These are phyloP conservation scores for Picochlorum sp. DNA, from an alignment of 139 green algal species.

Conservation along the genomic window DNA sequence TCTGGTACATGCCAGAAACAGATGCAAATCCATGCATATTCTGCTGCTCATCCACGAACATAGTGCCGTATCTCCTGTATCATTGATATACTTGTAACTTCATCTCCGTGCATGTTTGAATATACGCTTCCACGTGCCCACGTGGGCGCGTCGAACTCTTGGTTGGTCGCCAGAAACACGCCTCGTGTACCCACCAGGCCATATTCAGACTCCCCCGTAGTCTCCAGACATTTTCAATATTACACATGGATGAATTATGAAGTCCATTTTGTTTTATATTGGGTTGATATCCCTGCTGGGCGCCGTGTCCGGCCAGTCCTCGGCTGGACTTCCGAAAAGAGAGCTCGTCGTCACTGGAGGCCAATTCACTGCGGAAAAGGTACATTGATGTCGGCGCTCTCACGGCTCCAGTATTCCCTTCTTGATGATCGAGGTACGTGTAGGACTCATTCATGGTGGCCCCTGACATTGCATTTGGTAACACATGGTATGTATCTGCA, in stretches of 20 bases:
- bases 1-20: too few species aligned
- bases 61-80: too few species aligned
- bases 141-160: not conserved
- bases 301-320: not conserved
- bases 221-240: too few species aligned
- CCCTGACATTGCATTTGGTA: too few species aligned
- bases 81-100: too few species aligned
- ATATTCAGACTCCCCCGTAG: not conserved
- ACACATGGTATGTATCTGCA: not conserved
- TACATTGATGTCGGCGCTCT: conserved; percentile 2
- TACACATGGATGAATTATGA: too few species aligned
- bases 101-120: too few species aligned
- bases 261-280: too few species aligned
- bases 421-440: not conserved
- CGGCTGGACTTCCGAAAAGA: not conserved
- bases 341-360: not conserved
- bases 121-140: not conserved
- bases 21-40: too few species aligned
- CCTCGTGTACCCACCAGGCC: not conserved
- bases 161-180: not conserved
- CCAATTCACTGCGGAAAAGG: not conserved
- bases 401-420: not conserved
- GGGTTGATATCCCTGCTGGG: not conserved
- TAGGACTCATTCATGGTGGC: not conserved
- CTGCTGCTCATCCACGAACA: too few species aligned